A percentile compares a stretch with the other conserved stretches of the same genome.
Evolutionary conservation across 2,329 filamentous ascomycete genomes (phyloP).

Genomic region (Aspergillus sergii): DNA sequence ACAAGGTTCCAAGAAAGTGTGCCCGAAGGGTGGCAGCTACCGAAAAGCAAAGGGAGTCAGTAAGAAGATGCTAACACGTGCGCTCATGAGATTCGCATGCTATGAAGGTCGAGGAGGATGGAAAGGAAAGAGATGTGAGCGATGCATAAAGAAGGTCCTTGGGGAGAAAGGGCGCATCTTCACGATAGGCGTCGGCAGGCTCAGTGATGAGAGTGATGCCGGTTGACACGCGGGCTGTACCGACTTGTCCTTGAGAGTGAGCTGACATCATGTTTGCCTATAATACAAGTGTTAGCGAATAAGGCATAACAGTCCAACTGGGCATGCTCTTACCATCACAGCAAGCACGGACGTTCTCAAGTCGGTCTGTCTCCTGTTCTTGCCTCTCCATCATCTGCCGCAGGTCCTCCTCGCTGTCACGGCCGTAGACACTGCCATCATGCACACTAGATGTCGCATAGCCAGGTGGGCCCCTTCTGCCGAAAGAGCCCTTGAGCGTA

Average conservation of each 20-base stretch:
- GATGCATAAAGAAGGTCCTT: constrained; percentile 20
- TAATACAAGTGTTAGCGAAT: constrained; percentile 1
- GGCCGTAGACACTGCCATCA: constrained; percentile 45
- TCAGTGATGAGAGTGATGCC: constrained; percentile 41
- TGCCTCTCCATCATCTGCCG: constrained; percentile 72
- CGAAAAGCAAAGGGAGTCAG: constrained; percentile 5
- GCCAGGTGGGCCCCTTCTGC: constrained; percentile 43
- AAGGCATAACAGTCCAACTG: not conserved
- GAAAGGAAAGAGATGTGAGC: constrained; percentile 7
- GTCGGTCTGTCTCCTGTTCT: constrained; percentile 69
- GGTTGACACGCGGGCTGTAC: constrained; percentile 43
- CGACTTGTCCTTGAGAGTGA: constrained; percentile 45
- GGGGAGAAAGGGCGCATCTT: not conserved
- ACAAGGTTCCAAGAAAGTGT: not conserved
- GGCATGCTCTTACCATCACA: constrained; percentile 77
- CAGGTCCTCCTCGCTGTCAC: constrained; percentile 82
- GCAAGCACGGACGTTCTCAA: constrained; percentile 96
- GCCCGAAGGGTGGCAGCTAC: not conserved
- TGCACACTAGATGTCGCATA: constrained; percentile 40
- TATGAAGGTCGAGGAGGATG: constrained; percentile 7
- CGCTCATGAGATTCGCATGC: constrained; percentile 17
- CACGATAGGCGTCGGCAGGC: not conserved
- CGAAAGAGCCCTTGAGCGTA: constrained; percentile 54
- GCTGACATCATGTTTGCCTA: constrained; percentile 73
- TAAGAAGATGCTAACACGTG: constrained; percentile 13